Percentiles rank a stretch among this genome's conserved stretches.
Conservation (phyloP, 164 flowering plant genomes). For the Sextonia rubra region DNA sequence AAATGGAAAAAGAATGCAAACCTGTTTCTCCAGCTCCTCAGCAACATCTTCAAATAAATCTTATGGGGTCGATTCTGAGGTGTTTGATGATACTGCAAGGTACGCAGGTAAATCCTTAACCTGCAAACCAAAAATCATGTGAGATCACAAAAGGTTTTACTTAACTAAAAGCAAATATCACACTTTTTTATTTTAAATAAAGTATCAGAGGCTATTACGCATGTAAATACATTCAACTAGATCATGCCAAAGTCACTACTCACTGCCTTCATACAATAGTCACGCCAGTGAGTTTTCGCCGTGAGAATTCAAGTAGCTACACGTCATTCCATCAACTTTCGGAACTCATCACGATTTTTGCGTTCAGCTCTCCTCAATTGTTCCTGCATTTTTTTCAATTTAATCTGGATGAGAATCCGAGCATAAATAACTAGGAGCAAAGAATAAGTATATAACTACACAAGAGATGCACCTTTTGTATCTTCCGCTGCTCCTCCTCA, state of each 20-base stretch:
- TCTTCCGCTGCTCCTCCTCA: slow-evolving; percentile 87
- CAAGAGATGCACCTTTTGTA: slow-evolving; percentile 59
- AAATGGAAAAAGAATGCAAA: slow-evolving; percentile 9
- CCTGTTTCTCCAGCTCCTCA: slow-evolving; percentile 89
- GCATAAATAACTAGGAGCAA: too few species aligned
- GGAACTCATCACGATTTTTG: slow-evolving; percentile 87
- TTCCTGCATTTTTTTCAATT: slow-evolving; percentile 38
- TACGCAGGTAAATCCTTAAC: slow-evolving; percentile 76
- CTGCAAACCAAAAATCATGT: slow-evolving; percentile 29
- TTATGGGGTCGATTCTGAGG: slow-evolving; percentile 85
- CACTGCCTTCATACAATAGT: slow-evolving; percentile 87
- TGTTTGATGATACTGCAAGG: slow-evolving; percentile 78
- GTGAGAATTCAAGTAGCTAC: slow-evolving; percentile 61
- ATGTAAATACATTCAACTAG: too few species aligned
- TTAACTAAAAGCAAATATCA: neutral
- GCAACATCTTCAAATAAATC: slow-evolving; percentile 91
- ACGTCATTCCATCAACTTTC: slow-evolving; percentile 83
- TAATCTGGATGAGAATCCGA: too few species aligned
- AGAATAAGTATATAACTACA: neutral
- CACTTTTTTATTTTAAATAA: neutral
- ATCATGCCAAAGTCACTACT: too few species aligned
- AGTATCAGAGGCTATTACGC: too few species aligned
- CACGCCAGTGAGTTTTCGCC: slow-evolving; percentile 86
- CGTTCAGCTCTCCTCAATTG: slow-evolving; percentile 75
- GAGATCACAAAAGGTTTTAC: neutral